These are phyloP conservation scores for Linnemannia hyalina DNA, from an alignment of 192 early-diverging fungal species.

Conservation along the genomic window DNA sequence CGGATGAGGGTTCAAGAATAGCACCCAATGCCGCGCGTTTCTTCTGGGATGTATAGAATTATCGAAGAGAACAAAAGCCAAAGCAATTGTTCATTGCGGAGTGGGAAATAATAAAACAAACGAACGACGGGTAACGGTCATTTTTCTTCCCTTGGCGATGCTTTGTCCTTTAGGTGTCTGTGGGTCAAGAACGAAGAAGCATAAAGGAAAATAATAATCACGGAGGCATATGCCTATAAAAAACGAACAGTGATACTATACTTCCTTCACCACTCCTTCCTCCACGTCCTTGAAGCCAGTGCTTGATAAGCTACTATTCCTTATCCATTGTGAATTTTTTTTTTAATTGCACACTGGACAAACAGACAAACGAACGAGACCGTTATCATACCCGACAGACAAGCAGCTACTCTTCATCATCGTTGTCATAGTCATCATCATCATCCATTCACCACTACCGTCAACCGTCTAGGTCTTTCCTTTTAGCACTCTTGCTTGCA, in stretches of 20 bases:
- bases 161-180: not conserved
- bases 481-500: too few relatives aligned
- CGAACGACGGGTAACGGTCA: not conserved
- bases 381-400: too few relatives aligned
- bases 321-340: too few relatives aligned
- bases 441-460: too few relatives aligned
- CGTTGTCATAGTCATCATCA: too few relatives aligned
- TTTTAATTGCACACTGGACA: too few relatives aligned
- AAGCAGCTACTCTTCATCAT: too few relatives aligned
- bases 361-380: too few relatives aligned
- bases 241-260: not conserved
- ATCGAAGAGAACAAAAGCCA: not conserved
- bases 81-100: not conserved
- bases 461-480: too few relatives aligned
- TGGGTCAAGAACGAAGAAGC: not conserved
- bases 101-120: not conserved
- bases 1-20: not conserved
- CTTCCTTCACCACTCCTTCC: not conserved
- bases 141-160: not conserved
- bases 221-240: not conserved
- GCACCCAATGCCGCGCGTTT: not conserved
- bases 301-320: not conserved
- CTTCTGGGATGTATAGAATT: not conserved
- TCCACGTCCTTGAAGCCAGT: not conserved
- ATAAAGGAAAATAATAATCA: not conserved